Base-by-base conservation (phyloP, 1,284 basidiomycete species). In the Butyriboletus appendiculatus region DNA sequence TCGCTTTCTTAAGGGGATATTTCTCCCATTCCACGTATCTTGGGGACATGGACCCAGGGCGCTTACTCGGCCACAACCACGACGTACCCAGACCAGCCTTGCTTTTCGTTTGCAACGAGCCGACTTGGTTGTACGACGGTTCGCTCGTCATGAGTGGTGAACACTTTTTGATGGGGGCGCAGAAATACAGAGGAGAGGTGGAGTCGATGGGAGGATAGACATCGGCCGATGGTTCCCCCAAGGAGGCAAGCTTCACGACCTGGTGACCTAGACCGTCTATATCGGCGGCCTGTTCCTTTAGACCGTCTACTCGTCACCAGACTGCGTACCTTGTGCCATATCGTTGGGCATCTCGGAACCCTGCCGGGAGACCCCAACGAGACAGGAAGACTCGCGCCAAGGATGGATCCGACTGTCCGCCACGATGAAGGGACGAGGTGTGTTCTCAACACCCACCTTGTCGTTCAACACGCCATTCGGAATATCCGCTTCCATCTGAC, bases 1-100 rank as follows among this genome's bases (percentile, higher is more conserved):
- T 20, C 0, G 45, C 40, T 20, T 62, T 62, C 58, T 60, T 60
- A 16, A 52, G 37, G n/a, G 49, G 52, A 49, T 42, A 50, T 5
- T 51, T 60, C 24, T 60, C 60, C 59, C 59, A 62, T 50, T 62
- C 59, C 12, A 60, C 52, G n/a, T 60, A 60, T 28, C 28, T 26
- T 28, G 10, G 28, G 10, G 28, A 28, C 9, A 26, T 26, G 26
- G 26, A 26, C 26, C 26, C 26, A 5, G 5, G 26, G 26, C 26
- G 26, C 26, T 26, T 26, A 26, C 26, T 26, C 26, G 26, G 26
- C 26, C 5, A 26, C 26, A 22, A 9, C 26, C 26, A 9, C 8
- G 26, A 26, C 26, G 26, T 39, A 59, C 58, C 58, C 60, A n/a
- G 45, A 35, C 59, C 60, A 60, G 1, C 60, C 60, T 28, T 28